Percentiles rank a stretch among this genome's conserved stretches.
Conservation (phyloP, 352 stramenopile species). For the Phytophthora vignae region DNA sequence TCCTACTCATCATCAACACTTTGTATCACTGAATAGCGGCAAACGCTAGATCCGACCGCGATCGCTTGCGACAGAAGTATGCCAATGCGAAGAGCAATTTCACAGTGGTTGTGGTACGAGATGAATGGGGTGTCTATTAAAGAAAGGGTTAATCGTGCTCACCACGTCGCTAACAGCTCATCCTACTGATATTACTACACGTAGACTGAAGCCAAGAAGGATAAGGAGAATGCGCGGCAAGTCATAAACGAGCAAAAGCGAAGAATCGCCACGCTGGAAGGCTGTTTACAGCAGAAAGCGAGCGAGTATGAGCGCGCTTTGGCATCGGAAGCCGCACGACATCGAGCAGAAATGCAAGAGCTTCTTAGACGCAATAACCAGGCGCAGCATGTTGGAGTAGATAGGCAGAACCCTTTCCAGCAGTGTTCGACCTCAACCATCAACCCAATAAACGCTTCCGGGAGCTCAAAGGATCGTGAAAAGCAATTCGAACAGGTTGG, state of each 20-base stretch:
- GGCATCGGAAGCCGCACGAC: constrained; percentile 46
- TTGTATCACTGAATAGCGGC: constrained; percentile 29
- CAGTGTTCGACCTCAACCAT: constrained; percentile 26
- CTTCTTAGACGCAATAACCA: constrained; percentile 54
- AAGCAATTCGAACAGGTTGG: constrained; percentile 39
- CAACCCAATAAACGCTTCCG: constrained; percentile 22
- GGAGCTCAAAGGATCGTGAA: constrained; percentile 36
- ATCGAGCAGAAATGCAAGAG: constrained; percentile 65
- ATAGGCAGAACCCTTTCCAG: constrained; percentile 23
- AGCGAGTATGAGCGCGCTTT: constrained; percentile 73
- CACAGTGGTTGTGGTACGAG: constrained; percentile 62
- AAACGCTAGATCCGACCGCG: constrained; percentile 63
- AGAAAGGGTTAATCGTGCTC: no score
- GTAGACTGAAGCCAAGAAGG: constrained; percentile 76
- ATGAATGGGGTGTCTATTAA: background rate
- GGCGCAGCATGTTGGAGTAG: background rate
- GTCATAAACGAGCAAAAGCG: constrained; percentile 64
- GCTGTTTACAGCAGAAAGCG: constrained; percentile 57
- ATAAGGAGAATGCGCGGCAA: constrained; percentile 71
- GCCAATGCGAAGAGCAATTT: constrained; percentile 86
- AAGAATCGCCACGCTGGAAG: constrained; percentile 57
- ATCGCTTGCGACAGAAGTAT: constrained; percentile 82
- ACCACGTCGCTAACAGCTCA: constrained; percentile 6
- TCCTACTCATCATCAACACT: background rate
- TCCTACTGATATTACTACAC: constrained; percentile 2